These are phyloP conservation scores for Sanghuangporus sanghuang DNA, from an alignment of 1,284 basidiomycete genomes.

Conservation along the genomic window DNA sequence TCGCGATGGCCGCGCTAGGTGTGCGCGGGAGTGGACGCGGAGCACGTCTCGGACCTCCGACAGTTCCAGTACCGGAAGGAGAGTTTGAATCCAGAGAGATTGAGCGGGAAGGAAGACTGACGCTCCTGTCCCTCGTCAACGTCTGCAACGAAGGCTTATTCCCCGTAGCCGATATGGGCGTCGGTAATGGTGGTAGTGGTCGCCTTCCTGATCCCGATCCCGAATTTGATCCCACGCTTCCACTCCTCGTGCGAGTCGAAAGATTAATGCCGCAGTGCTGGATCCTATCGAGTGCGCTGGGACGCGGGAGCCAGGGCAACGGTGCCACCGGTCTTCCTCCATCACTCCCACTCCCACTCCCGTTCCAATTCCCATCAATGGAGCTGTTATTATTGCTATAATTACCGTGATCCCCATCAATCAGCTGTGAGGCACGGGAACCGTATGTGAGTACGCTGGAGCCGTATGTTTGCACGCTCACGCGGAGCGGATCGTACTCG, in stretches of 20 bases:
- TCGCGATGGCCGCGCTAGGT: neutral
- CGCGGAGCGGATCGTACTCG: slow-evolving; percentile 4
- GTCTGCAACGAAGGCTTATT: neutral
- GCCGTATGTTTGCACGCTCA: slow-evolving; percentile 14
- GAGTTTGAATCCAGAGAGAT: neutral
- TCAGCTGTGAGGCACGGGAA: slow-evolving; percentile 4
- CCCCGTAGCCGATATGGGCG: neutral
- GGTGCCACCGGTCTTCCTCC: slow-evolving; percentile 4
- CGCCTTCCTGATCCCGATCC: neutral
- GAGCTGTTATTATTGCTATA: neutral
- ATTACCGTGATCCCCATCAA: neutral
- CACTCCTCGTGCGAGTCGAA: neutral
- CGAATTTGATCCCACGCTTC: neutral
- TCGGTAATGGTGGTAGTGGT: neutral
- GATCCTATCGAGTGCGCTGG: slow-evolving; percentile 7
- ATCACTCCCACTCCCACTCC: neutral
- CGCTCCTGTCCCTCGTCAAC: neutral
- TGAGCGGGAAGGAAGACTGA: neutral
- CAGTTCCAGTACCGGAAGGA: neutral
- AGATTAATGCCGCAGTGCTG: neutral
- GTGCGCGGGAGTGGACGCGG: slow-evolving; percentile 10
- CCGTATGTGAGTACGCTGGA: slow-evolving; percentile 14
- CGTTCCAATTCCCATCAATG: neutral
- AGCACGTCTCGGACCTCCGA: neutral
- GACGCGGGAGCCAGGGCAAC: slow-evolving; percentile 12